phyloP scores from a whole-genome alignment of 345 rosid species.

The Lepidium aucheri region DNA sequence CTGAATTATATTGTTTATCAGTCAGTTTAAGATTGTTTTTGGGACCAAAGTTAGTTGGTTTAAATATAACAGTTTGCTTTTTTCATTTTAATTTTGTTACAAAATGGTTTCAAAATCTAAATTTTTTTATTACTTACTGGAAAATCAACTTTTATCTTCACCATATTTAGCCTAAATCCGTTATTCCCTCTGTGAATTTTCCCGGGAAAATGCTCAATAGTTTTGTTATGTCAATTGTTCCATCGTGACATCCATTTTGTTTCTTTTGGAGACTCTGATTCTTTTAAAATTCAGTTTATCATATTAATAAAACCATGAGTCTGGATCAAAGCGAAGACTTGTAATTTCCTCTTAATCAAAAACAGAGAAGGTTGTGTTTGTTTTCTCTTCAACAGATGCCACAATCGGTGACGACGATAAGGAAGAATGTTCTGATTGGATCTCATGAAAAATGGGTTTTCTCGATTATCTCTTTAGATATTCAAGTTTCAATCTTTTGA shows the following conservation, averaged over 20 bases:
- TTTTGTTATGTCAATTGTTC: not conserved
- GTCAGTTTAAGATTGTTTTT: too few relatives aligned
- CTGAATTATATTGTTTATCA: too few relatives aligned
- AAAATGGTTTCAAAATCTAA: not conserved
- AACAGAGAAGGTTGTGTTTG: not conserved
- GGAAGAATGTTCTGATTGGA: not conserved
- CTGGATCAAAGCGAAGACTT: not conserved
- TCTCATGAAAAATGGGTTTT: constrained; percentile 1
- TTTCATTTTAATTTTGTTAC: too few relatives aligned
- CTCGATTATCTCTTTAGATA: not conserved
- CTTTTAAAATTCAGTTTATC: not conserved
- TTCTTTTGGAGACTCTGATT: not conserved
- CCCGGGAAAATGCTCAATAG: not conserved
- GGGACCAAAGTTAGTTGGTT: not conserved
- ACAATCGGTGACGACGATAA: not conserved
- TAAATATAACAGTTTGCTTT: too few relatives aligned
- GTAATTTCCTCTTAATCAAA: not conserved
- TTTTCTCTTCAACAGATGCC: not conserved
- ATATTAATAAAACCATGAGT: not conserved
- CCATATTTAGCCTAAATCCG: not conserved
- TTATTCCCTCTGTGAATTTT: not conserved
- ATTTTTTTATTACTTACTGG: not conserved
- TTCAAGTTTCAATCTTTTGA: not conserved
- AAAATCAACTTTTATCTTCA: not conserved
- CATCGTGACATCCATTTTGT: not conserved